phyloP scores from a whole-genome alignment of 352 stramenopile genomes.

The Globisporangium orthogonon region DNA sequence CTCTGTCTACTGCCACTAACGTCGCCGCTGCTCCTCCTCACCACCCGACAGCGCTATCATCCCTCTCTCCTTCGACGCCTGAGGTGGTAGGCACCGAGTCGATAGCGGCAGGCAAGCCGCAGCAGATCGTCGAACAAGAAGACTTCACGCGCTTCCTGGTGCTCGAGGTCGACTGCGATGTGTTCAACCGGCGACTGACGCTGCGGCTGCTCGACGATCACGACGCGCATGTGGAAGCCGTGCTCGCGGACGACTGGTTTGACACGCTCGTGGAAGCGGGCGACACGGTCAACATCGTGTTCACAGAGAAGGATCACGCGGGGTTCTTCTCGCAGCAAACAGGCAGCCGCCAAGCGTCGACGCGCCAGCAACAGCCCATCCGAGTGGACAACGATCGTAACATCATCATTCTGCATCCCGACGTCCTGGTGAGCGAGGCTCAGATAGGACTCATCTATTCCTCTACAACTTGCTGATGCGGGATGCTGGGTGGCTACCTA shows the following conservation, averaged over 20 bases:
- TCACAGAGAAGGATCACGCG: constrained; percentile 39
- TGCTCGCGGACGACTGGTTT: constrained; percentile 72
- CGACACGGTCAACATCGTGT: constrained; percentile 76
- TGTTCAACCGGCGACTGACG: constrained; percentile 37
- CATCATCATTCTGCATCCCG: constrained; percentile 62
- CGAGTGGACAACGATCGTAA: constrained; percentile 49
- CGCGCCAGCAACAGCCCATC: constrained; percentile 12
- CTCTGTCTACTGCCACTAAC: constrained; percentile 14
- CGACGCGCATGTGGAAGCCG: constrained; percentile 48
- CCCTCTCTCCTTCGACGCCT: background rate
- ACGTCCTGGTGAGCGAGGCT: constrained; percentile 44
- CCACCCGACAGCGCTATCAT: constrained; percentile 4
- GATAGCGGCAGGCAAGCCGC: background rate
- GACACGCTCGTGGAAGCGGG: constrained; percentile 62
- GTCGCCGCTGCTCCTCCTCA: constrained; percentile 3
- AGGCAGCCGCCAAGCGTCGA: background rate
- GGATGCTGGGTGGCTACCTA: background rate
- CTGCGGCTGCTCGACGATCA: constrained; percentile 63
- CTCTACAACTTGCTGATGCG: too few species aligned
- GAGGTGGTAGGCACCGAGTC: constrained; percentile 1
- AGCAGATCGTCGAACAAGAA: constrained; percentile 10
- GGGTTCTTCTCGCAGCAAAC: constrained; percentile 36
- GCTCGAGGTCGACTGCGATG: constrained; percentile 54
- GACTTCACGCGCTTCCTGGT: constrained; percentile 57
- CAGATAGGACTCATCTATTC: too few species aligned